Conservation (phyloP, 2,329 filamentous ascomycete genomes). For the Penicillium hordei region DNA sequence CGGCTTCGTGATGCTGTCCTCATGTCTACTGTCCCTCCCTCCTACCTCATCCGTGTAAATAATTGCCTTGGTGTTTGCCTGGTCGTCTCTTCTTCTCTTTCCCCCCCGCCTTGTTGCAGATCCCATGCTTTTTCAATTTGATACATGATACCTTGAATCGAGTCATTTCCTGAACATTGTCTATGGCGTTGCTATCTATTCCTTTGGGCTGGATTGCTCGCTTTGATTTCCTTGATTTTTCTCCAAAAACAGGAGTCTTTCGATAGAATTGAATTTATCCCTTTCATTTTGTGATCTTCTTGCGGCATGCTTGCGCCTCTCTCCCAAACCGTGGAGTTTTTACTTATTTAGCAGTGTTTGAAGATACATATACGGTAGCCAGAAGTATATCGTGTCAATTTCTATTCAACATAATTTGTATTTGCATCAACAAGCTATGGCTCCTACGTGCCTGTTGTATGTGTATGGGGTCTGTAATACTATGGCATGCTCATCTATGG, state of each 20-base stretch:
- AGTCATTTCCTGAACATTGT: background rate
- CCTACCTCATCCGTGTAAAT: constrained; percentile 29
- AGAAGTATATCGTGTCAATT: background rate
- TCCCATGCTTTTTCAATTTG: constrained; percentile 9
- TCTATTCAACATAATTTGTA: background rate
- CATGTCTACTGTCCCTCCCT: constrained; percentile 3
- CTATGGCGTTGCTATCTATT: background rate
- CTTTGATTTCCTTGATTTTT: background rate
- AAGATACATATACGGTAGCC: no score
- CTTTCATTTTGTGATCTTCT: background rate
- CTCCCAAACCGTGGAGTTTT: background rate
- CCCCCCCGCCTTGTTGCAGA: background rate
- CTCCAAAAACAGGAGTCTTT: no score
- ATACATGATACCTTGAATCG: constrained; percentile 15
- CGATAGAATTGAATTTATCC: background rate
- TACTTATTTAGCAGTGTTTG: background rate
- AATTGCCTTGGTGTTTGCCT: constrained; percentile 26
- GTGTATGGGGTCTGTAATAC: background rate
- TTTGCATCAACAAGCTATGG: background rate
- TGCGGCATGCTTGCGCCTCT: background rate
- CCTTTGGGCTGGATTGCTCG: background rate
- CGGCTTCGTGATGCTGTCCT: constrained; percentile 48
- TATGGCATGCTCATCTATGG: background rate
- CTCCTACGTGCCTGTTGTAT: background rate
- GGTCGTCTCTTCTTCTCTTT: background rate